Base-by-base conservation (phyloP, 2,329 filamentous ascomycete genomes). In the Aspergillus neotritici region DNA sequence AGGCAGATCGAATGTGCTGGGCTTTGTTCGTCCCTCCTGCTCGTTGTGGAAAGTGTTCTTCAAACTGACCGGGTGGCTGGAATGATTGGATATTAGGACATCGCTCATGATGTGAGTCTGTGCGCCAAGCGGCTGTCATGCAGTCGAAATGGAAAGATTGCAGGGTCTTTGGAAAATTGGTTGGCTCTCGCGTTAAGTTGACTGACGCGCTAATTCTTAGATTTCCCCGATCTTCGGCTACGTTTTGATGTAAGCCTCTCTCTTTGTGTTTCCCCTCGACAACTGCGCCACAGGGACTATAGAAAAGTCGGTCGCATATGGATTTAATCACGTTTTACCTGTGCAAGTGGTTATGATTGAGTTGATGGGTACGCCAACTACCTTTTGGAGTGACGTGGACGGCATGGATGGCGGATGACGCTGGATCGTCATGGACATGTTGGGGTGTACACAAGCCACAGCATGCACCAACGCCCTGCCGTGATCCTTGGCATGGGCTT, bases 1-100 rank as follows among this genome's bases (percentile, higher is more conserved):
- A 57, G 47, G 41, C 55, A 68, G 66, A 48, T 79, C 75, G 38
- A 76, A 72, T 48, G 77, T 77, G 53, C 66, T 80, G 41, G 77
- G 78, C 38, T 79, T 82, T 54, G 77, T 80, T 58, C 68, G 77
- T 76, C 53, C 30, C 43, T 41, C 44, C 34, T 37, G 28, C 34
- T 41, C 44, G 31, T 42, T 42, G 32, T 47, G 37, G 40, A 40
- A 40, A 44, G 36, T 44, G 38, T 54, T 49, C 44, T 51, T 51
- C 43, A 34, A 25, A 61, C 55, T 61, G 50, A 60, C 51, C 21
- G 21, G 46, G 63, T 69, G 66, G 65, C 63, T 63, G 56, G 60
- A 66, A 60, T 51, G 62, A 65, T 66, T 68, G 64, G 64, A 44
- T 57, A 31, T 56, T 48, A 68, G 63, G 63, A 66, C 48, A 61